Conservation (phyloP, 495 filamentous ascomycete species). For the Staphylotrichum longicolle region DNA sequence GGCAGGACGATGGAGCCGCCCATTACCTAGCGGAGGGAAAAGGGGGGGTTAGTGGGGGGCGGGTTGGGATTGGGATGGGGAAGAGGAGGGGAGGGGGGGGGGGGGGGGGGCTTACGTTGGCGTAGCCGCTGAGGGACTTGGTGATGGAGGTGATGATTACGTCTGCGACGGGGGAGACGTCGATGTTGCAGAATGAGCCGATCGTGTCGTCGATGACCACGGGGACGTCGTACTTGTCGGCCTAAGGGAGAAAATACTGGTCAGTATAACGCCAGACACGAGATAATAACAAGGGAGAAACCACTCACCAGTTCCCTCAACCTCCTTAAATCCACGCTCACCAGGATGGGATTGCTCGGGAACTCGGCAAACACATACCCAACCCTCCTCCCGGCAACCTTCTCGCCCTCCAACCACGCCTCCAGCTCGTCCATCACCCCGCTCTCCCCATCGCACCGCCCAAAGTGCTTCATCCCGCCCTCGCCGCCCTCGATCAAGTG, state of each 20-base stretch:
- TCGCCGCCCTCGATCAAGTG: conserved; percentile 34
- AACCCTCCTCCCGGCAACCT: conserved; percentile 28
- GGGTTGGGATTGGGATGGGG: too few relatives aligned
- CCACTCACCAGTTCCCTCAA: conserved; percentile 32
- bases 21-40: conserved; percentile 36
- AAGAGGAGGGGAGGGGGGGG: conserved; percentile 33
- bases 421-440: conserved; percentile 43
- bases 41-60: neutral
- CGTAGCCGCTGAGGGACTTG: conserved; percentile 52
- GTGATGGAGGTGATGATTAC: conserved; percentile 48
- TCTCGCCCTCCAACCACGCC: conserved; percentile 34
- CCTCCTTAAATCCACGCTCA: conserved; percentile 44
- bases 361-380: conserved; percentile 46
- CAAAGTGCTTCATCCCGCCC: conserved; percentile 40
- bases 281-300: neutral
- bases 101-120: conserved; percentile 46
- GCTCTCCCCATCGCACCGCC: conserved; percentile 31
- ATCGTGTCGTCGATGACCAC: conserved; percentile 52
- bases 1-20: conserved; percentile 45
- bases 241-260: conserved; percentile 18
- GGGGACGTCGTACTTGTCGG: conserved; percentile 46
- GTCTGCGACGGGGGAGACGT: conserved; percentile 43
- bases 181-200: conserved; percentile 50
- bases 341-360: conserved; percentile 48
- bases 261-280: neutral